Evolutionary conservation across 345 rosid genomes (phyloP).

Genomic region (Linum usitatissimum): DNA sequence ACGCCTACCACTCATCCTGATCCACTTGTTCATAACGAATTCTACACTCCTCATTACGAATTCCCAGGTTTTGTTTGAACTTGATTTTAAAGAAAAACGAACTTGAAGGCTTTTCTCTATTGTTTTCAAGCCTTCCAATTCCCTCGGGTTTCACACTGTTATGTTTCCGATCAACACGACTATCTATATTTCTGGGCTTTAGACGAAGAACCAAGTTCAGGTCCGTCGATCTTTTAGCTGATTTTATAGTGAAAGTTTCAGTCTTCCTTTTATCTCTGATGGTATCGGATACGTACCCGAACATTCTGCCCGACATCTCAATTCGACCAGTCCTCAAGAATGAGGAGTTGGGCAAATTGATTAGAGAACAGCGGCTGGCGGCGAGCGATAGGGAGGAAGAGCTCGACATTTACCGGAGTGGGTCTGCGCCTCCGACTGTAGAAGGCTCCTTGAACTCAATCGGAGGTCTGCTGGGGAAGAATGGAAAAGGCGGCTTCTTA

Average conservation of each 20-base stretch:
- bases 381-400: slow-evolving; percentile 56
- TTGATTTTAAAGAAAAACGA: background rate
- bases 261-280: slow-evolving; percentile 4
- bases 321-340: slow-evolving; percentile 42
- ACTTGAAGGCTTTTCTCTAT: background rate
- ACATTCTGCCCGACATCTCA: slow-evolving; percentile 44
- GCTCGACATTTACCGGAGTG: slow-evolving; percentile 61
- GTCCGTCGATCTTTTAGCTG: background rate
- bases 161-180: slow-evolving; percentile 8
- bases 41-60: slow-evolving; percentile 5
- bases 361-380: slow-evolving; percentile 36
- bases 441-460: slow-evolving; percentile 69
- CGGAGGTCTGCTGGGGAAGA: slow-evolving; percentile 44
- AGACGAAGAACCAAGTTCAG: slow-evolving; percentile 2
- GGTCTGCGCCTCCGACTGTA: slow-evolving; percentile 91
- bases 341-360: slow-evolving; percentile 41
- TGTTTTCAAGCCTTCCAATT: background rate
- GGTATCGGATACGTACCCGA: slow-evolving; percentile 26
- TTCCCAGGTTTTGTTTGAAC: background rate
- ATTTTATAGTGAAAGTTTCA: background rate
- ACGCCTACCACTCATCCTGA: slow-evolving; percentile 12
- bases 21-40: slow-evolving; percentile 6
- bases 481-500: slow-evolving; percentile 29
- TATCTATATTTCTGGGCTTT: background rate
- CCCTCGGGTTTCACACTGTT: slow-evolving; percentile 3